Conservation (phyloP, 352 stramenopile species). For the Phytophthora cryptogea region DNA sequence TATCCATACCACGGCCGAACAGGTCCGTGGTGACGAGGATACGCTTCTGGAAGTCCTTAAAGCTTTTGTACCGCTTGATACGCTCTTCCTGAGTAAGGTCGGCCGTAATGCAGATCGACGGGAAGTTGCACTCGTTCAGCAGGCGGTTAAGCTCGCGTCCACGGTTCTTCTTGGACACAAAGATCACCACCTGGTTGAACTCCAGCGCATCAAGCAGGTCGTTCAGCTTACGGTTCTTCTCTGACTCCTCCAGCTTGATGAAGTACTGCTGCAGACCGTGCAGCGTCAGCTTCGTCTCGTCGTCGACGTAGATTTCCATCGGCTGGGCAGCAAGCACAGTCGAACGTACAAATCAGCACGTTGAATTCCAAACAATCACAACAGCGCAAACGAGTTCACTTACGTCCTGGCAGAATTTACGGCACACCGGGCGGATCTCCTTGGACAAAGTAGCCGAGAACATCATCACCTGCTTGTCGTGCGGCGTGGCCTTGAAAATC, state of each 20-base stretch:
- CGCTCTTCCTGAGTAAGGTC: slow-evolving; percentile 97
- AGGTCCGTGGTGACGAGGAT: slow-evolving; percentile 99
- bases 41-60: slow-evolving; percentile 99
- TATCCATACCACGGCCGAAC: slow-evolving; percentile 99
- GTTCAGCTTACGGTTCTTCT: slow-evolving; percentile 99
- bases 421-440: slow-evolving; percentile 98
- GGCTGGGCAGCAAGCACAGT: slow-evolving; percentile 58
- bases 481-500: slow-evolving; percentile 98
- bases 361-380: not conserved
- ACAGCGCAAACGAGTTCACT: slow-evolving; percentile 29
- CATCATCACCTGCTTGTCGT: slow-evolving; percentile 99
- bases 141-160: slow-evolving; percentile 98
- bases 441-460: slow-evolving; percentile 99
- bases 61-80: slow-evolving; percentile 99
- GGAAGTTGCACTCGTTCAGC: slow-evolving; percentile 99
- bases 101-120: slow-evolving; percentile 99
- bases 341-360: not conserved
- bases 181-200: slow-evolving; percentile 99
- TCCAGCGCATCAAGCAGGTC: slow-evolving; percentile 99
- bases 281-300: slow-evolving; percentile 99
- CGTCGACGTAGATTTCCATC: slow-evolving; percentile 99
- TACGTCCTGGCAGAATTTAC: slow-evolving; percentile 99
- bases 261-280: slow-evolving; percentile 99
- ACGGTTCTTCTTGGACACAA: slow-evolving; percentile 97
- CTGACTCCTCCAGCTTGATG: slow-evolving; percentile 98